phyloP scores from a whole-genome alignment of 768 basidiomycete species.

The Lyophyllum semitale region DNA sequence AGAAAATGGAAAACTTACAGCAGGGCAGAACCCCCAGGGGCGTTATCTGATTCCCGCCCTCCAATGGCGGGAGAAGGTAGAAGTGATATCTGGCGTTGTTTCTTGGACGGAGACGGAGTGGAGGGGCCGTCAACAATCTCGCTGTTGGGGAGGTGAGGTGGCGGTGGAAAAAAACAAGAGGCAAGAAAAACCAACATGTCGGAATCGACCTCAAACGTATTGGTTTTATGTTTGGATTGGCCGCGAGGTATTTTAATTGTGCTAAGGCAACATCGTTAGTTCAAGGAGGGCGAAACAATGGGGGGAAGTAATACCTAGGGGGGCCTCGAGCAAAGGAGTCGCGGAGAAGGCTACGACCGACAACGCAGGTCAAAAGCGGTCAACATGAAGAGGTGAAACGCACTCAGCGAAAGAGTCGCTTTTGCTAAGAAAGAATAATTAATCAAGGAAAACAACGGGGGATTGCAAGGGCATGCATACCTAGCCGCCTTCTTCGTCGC shows the following conservation, averaged over 20 bases:
- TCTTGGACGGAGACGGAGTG: not conserved
- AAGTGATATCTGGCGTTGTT: not conserved
- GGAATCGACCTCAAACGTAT: not conserved
- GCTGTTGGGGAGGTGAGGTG: not conserved
- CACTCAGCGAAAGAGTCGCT: not conserved
- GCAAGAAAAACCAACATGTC: not conserved
- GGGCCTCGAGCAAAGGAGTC: not conserved
- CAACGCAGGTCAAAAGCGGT: not conserved
- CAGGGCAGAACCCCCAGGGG: no score
- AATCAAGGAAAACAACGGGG: no score
- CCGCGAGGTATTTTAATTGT: not conserved
- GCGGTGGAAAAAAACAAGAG: no score
- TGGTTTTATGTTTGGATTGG: not conserved
- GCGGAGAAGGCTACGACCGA: not conserved
- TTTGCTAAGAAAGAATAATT: no score
- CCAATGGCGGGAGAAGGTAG: not conserved
- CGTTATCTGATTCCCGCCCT: no score
- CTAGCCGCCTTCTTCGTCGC: no score
- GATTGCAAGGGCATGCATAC: no score
- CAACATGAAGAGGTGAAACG: not conserved
- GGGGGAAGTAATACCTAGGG: not conserved
- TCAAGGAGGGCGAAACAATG: not conserved
- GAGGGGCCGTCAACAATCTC: not conserved
- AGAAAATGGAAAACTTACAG: no score
- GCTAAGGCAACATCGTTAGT: not conserved